These are phyloP conservation scores for Papilionanthe hybrid DNA, from an alignment of 116 monocot species.

Conservation along the genomic window DNA sequence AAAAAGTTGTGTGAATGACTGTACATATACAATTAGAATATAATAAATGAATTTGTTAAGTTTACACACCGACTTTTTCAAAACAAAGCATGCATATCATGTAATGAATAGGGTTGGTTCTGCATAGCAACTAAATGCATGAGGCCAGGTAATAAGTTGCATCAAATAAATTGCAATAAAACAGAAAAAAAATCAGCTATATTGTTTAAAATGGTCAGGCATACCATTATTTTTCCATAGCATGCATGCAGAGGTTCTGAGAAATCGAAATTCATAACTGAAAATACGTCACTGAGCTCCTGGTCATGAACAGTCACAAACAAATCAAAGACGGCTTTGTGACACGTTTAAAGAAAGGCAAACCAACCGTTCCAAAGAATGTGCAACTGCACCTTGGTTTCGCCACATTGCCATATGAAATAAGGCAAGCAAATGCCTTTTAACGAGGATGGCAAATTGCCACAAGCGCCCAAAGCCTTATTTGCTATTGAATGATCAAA, in stretches of 20 bases:
- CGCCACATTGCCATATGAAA: constrained; percentile 94
- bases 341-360: background rate
- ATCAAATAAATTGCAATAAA: background rate
- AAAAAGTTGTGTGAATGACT: background rate
- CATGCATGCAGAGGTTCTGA: constrained; percentile 59
- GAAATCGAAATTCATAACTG: constrained; percentile 85
- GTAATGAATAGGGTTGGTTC: background rate
- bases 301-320: constrained; percentile 12
- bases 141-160: background rate
- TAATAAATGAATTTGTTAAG: too few relatives aligned
- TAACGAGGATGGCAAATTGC: constrained; percentile 34
- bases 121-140: background rate
- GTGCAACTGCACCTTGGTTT: constrained; percentile 43
- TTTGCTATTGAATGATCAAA: constrained; percentile 85
- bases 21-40: too few relatives aligned
- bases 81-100: background rate
- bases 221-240: constrained; percentile 66
- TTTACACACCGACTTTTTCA: background rate
- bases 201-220: background rate
- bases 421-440: constrained; percentile 73
- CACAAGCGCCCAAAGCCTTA: constrained; percentile 83
- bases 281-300: constrained; percentile 64
- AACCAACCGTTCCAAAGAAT: background rate
- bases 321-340: background rate
- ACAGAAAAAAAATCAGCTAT: background rate